Base-by-base conservation (phyloP, 208 protist genomes). In the Leishmania gerbilli region DNA sequence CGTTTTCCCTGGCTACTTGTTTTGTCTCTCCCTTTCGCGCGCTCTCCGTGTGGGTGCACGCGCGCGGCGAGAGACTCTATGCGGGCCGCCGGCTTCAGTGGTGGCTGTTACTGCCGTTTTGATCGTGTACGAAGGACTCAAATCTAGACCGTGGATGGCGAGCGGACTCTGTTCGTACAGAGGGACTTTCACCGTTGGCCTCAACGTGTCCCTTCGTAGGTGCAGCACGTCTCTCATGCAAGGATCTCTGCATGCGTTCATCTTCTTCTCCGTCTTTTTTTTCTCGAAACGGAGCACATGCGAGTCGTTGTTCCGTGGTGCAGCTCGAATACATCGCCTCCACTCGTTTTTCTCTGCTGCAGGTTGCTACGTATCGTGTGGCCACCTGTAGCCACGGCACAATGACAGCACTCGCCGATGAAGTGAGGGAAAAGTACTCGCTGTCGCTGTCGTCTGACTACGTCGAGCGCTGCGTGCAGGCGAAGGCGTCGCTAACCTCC, bases 371-470 rank as follows among this genome's bases (percentile, higher is more conserved):
- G 40, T 51, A 2, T 51, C 53, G 24, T 42, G 7, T 51, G 13
- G 31, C 40, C 8, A 74, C 45, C 45, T 74, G 0, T 74, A 37
- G 21, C 8, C 27, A 34, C 69, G 69, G 37, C n/a, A 13, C 45
- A 1, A 94, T 92, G 89, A 53, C 81, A 47, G 69, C 75, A 5
- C 80, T 94, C 17, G 76, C 47, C 24, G 86, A 85, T 4, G 84
- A 92, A 56, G 84, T 95, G 27, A 84, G 78, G 76, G 65, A 60
- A 60, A 84, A 58, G 42, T 93, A 89, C 71, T 80, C 79, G 67
- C 71, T 97, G 56, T 86, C 81, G 49, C 80, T 95, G n/a, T 92
- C 92, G 27, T 9, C 85, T 19, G 86, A 92, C 40, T 97, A 94
- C 71, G 89, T 81, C 0, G 92, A 95, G 51, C 87, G 91, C 2